Evolutionary conservation across 805 yeast genomes (phyloP).

Genomic region (Metschnikowia aberdeeniae): DNA sequence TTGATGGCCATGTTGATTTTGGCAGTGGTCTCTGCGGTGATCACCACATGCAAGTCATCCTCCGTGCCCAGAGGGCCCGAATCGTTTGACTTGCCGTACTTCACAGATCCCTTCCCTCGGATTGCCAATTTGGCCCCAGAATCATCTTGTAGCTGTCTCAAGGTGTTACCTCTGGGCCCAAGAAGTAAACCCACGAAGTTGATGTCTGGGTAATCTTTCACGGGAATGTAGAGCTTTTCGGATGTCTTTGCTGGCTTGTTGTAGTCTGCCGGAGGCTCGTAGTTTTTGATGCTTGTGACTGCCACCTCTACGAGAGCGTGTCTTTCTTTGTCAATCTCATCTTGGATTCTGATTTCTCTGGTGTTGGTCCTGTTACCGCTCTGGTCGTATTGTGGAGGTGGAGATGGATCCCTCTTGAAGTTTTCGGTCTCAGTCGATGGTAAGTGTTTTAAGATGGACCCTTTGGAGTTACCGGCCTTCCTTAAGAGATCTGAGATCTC

Average conservation of each 20-base stretch:
- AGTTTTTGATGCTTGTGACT: constrained; percentile 66
- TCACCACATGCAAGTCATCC: constrained; percentile 85
- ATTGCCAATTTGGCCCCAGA: constrained; percentile 89
- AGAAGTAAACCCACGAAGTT: constrained; percentile 86
- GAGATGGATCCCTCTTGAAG: constrained; percentile 67
- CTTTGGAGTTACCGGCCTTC: constrained; percentile 21
- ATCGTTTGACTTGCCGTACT: constrained; percentile 65
- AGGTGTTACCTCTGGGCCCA: constrained; percentile 95
- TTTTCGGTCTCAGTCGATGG: constrained; percentile 41
- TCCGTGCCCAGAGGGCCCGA: constrained; percentile 17
- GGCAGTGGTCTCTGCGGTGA: constrained; percentile 77
- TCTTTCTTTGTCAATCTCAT: constrained; percentile 66
- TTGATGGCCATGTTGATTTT: constrained; percentile 71
- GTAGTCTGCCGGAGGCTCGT: constrained; percentile 76
- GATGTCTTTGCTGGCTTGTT: constrained; percentile 61
- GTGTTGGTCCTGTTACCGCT: constrained; percentile 85
- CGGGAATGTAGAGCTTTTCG: constrained; percentile 84
- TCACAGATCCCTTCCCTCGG: constrained; percentile 93
- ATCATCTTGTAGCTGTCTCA: constrained; percentile 72
- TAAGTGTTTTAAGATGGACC: constrained; percentile 42
- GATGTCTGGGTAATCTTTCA: constrained; percentile 80
- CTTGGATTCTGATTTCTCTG: constrained; percentile 56
- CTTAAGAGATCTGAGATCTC: constrained; percentile 66
- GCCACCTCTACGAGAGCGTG: constrained; percentile 75
- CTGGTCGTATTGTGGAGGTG: constrained; percentile 86